A percentile compares a stretch with the other conserved stretches of the same genome.
phyloP scores from a whole-genome alignment of 305 asterid species.

The Withania somnifera region DNA sequence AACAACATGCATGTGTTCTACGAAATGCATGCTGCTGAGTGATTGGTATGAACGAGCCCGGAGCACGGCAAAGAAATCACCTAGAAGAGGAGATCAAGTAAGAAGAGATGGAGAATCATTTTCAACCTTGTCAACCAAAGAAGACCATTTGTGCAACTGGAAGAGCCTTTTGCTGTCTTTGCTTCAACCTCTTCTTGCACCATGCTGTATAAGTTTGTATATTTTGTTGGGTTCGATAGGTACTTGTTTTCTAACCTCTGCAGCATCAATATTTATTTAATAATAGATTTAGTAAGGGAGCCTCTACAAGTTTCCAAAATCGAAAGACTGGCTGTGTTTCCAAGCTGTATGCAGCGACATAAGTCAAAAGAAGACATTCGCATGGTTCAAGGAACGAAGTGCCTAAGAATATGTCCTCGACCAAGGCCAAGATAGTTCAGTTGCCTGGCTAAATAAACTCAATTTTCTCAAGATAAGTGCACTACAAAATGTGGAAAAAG shows the following conservation, averaged over 20 bases:
- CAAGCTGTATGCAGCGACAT: background rate
- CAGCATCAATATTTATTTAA: background rate
- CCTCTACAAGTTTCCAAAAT: background rate
- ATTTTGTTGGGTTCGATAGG: constrained; percentile 55
- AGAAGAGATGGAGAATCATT: constrained; percentile 6
- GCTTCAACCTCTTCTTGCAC: constrained; percentile 85
- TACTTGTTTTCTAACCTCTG: constrained; percentile 91
- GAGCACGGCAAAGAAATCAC: background rate
- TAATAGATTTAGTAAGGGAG: background rate
- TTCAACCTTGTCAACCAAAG: constrained; percentile 91
- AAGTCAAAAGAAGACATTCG: background rate
- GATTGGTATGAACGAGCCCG: background rate
- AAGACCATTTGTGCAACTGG: constrained; percentile 97
- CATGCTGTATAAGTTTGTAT: constrained; percentile 62
- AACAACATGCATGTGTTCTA: background rate
- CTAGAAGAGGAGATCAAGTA: background rate
- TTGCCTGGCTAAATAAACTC: background rate
- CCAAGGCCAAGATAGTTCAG: background rate
- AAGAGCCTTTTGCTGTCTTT: constrained; percentile 83
- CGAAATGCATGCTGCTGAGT: background rate
- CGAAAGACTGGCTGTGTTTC: background rate
- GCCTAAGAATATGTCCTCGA: background rate
- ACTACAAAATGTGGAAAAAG: background rate
- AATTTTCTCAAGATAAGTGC: background rate
- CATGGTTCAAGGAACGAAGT: background rate